Percentiles rank a stretch among this genome's conserved stretches.
These are phyloP conservation scores for Paecilomyces fulvus DNA, from an alignment of 2,329 filamentous ascomycete species.

Conservation along the genomic window DNA sequence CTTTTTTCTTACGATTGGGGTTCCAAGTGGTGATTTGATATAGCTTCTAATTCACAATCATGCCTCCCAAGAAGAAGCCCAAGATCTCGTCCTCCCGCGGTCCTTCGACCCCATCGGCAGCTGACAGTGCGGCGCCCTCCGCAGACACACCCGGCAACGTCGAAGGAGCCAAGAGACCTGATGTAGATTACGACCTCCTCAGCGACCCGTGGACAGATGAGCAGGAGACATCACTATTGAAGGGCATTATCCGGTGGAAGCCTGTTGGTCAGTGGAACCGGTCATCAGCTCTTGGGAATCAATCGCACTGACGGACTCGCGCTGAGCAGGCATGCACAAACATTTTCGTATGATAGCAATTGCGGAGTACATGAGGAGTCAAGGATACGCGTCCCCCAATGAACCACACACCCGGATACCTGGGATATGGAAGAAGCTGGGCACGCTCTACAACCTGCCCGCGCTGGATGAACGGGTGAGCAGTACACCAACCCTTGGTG, in stretches of 20 bases:
- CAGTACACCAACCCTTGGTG: slow-evolving; percentile 31
- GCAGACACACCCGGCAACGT: slow-evolving; percentile 19
- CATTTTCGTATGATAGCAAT: slow-evolving; percentile 89
- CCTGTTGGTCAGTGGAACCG: slow-evolving; percentile 63
- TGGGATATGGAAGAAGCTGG: slow-evolving; percentile 84
- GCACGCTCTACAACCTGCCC: slow-evolving; percentile 74
- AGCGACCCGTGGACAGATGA: slow-evolving; percentile 89
- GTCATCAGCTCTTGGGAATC: not conserved
- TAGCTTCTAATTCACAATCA: slow-evolving; percentile 5
- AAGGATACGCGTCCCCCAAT: slow-evolving; percentile 62
- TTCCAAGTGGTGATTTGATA: not conserved
- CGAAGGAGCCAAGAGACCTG: slow-evolving; percentile 22
- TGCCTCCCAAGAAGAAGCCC: slow-evolving; percentile 54
- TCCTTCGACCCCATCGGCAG: slow-evolving; percentile 19
- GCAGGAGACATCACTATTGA: slow-evolving; percentile 86
- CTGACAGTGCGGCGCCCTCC: slow-evolving; percentile 19
- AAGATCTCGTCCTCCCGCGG: slow-evolving; percentile 36
- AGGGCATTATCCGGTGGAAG: slow-evolving; percentile 89
- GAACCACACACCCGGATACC: slow-evolving; percentile 75
- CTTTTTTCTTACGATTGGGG: not conserved
- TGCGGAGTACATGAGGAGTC: slow-evolving; percentile 67
- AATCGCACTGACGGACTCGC: slow-evolving; percentile 5
- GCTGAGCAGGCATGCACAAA: slow-evolving; percentile 70
- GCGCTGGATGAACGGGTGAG: slow-evolving; percentile 78
- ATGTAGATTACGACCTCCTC: slow-evolving; percentile 41